Evolutionary conservation across 495 filamentous ascomycete genomes (phyloP).

Genomic region (Penicillium steckii): DNA sequence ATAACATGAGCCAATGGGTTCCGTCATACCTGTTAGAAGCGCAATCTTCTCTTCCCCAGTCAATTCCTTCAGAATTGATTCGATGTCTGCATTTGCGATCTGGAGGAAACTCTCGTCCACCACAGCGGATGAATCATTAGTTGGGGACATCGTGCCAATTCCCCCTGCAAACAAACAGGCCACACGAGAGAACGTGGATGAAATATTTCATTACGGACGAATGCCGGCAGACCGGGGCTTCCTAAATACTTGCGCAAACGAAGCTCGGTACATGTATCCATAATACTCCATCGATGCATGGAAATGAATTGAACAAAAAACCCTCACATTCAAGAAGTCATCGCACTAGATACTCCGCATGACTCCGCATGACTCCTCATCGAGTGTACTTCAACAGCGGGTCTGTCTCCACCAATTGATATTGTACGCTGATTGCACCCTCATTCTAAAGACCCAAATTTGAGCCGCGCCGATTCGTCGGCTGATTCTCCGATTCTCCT

Average conservation of each 20-base stretch:
- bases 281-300: not conserved
- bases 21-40: conserved; percentile 7
- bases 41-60: conserved; percentile 51
- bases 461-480: not conserved
- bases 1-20: not conserved
- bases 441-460: not conserved
- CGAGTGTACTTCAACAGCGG: not conserved
- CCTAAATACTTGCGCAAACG: not conserved
- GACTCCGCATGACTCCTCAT: not conserved
- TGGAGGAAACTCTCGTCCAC: conserved; percentile 7
- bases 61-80: conserved; percentile 43
- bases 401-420: not conserved
- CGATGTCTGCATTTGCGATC: conserved; percentile 21
- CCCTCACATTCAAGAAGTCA: not conserved
- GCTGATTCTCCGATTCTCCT: conserved; percentile 12
- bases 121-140: not conserved
- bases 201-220: not conserved
- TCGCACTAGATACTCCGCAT: not conserved
- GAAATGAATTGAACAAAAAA: not conserved
- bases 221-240: not conserved
- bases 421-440: not conserved
- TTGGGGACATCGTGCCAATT: conserved; percentile 1
- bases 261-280: not conserved
- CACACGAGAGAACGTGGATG: not conserved
- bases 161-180: not conserved